phyloP scores from a whole-genome alignment of 2,329 filamentous ascomycete genomes.

The Corynespora cassiicola region DNA sequence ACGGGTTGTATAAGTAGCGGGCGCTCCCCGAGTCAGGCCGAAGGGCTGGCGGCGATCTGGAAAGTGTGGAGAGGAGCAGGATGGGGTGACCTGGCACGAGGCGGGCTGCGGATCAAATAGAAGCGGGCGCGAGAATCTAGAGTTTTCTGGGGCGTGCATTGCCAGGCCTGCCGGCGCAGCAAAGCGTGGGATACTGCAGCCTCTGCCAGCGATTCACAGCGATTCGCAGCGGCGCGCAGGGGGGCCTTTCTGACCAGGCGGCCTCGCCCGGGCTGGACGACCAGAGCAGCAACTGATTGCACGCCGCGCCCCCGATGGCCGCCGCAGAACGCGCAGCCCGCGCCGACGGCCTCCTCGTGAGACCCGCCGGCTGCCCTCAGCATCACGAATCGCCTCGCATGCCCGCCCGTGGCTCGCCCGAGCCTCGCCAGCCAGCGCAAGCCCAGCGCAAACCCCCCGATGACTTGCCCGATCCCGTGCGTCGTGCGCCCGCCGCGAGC shows the following conservation, averaged over 20 bases:
- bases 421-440: slow-evolving; percentile 9
- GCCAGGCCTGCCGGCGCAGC: slow-evolving; percentile 1
- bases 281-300: no score
- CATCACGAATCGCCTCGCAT: no score
- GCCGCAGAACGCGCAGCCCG: no score
- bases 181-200: not conserved
- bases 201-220: no score
- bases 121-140: not conserved
- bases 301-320: no score
- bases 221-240: not conserved
- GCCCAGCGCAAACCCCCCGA: slow-evolving; percentile 11
- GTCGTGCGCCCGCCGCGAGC: slow-evolving; percentile 15
- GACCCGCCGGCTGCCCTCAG: no score
- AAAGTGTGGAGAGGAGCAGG: slow-evolving; percentile 2
- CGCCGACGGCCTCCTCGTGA: not conserved
- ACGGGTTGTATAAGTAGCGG: slow-evolving; percentile 11
- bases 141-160: slow-evolving; percentile 3
- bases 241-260: no score
- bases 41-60: slow-evolving; percentile 5
- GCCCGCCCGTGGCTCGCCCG: no score
- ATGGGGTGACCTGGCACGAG: slow-evolving; percentile 15
- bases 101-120: slow-evolving; percentile 14
- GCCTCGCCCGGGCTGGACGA: no score
- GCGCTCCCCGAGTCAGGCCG: slow-evolving; percentile 13
- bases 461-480: slow-evolving; percentile 20